Evolutionary conservation across 2,329 filamentous ascomycete genomes (phyloP).

Genomic region (Fusarium keratoplasticum): DNA sequence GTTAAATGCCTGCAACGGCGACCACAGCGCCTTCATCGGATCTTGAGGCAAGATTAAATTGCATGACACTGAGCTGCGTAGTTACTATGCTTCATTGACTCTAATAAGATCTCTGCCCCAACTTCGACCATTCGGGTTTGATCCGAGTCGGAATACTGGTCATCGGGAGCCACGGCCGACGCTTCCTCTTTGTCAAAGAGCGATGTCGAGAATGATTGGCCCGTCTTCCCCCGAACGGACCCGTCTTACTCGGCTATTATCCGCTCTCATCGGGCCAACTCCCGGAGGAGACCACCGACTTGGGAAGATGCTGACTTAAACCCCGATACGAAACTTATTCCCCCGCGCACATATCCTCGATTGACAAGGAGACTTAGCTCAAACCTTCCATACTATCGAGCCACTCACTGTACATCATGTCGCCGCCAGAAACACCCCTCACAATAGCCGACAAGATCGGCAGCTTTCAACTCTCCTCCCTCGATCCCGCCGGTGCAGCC

Average conservation of each 20-base stretch:
- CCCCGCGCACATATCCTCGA: background rate
- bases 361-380: background rate
- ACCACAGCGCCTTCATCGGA: background rate
- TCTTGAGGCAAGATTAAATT: background rate
- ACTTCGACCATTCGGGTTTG: background rate
- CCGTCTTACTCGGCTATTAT: background rate
- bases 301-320: background rate
- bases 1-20: background rate
- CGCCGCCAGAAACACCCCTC: background rate
- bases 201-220: background rate
- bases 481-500: conserved; percentile 19
- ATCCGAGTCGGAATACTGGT: background rate
- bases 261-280: background rate
- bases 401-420: background rate
- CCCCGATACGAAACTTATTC: background rate
- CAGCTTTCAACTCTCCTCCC: conserved; percentile 21
- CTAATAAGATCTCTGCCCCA: background rate
- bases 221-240: background rate
- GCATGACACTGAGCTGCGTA: background rate
- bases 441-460: conserved; percentile 16
- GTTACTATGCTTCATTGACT: background rate
- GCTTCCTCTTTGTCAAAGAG: background rate
- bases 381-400: background rate
- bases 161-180: background rate
- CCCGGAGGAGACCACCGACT: background rate